phyloP scores from a whole-genome alignment of 768 basidiomycete genomes.

The Tulasnella sp. region DNA sequence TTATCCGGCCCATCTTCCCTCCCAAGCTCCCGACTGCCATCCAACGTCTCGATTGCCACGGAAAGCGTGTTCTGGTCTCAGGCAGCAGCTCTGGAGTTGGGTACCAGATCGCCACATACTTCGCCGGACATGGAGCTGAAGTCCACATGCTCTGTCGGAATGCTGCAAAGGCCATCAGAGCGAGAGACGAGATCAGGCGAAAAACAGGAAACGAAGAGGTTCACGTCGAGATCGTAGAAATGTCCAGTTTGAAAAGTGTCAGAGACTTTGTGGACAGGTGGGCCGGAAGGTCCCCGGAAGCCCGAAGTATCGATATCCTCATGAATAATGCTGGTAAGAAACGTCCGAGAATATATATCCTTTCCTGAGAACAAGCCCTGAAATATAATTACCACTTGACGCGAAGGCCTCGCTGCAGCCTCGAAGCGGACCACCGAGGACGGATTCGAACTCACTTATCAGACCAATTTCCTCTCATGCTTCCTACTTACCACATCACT shows the following conservation, averaged over 20 bases:
- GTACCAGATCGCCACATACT: neutral
- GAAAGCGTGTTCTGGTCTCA: neutral
- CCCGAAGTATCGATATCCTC: neutral
- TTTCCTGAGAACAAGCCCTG: no score
- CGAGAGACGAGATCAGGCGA: neutral
- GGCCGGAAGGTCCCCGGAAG: neutral
- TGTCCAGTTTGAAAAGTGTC: neutral
- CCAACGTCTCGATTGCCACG: neutral
- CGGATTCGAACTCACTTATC: constrained; percentile 6
- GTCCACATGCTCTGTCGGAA: neutral
- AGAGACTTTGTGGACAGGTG: neutral
- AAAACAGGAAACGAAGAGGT: neutral
- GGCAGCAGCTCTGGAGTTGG: neutral
- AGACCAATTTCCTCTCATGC: neutral
- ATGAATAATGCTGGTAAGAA: neutral
- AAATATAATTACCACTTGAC: no score
- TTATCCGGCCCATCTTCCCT: no score
- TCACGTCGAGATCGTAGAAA: neutral
- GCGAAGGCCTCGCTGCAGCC: no score
- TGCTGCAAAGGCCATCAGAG: neutral
- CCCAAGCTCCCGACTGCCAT: no score
- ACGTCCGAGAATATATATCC: no score
- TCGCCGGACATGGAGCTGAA: neutral
- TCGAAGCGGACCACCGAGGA: no score
- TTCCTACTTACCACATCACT: neutral